These are phyloP conservation scores for Vanrija sp. DNA, from an alignment of 1,284 basidiomycete species.

Conservation along the genomic window DNA sequence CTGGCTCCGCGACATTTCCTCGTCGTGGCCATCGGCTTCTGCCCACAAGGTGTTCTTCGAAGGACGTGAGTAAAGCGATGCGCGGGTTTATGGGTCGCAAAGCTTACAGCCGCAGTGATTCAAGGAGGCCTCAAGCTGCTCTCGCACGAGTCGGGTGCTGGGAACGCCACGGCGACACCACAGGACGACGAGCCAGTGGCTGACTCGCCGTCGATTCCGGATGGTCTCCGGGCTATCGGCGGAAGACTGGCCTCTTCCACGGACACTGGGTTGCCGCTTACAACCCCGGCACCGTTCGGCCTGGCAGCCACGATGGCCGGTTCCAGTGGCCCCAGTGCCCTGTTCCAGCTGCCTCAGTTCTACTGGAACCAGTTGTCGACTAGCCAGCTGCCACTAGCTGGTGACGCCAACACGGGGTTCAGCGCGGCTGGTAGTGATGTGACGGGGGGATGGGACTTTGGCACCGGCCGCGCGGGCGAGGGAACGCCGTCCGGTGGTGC, in stretches of 20 bases:
- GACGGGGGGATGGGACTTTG: no score
- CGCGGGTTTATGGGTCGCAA: not conserved
- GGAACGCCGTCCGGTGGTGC: no score
- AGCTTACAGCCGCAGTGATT: slow-evolving; percentile 23
- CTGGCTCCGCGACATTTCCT: slow-evolving; percentile 40
- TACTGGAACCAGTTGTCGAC: slow-evolving; percentile 38
- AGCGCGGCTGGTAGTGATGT: no score
- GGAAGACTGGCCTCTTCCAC: slow-evolving; percentile 13
- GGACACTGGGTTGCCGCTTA: not conserved
- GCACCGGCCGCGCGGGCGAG: no score
- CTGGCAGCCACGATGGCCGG: no score
- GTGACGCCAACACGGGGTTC: not conserved
- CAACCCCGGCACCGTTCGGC: not conserved
- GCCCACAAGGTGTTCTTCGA: slow-evolving; percentile 46
- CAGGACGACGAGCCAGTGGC: slow-evolving; percentile 5
- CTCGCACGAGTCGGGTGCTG: slow-evolving; percentile 5
- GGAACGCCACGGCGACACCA: slow-evolving; percentile 3
- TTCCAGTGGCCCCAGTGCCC: not conserved
- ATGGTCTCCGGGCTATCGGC: slow-evolving; percentile 20
- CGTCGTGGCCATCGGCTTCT: slow-evolving; percentile 41
- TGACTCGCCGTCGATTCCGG: slow-evolving; percentile 6
- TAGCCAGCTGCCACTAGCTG: not conserved
- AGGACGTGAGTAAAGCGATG: slow-evolving; percentile 24
- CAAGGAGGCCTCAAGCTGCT: slow-evolving; percentile 32
- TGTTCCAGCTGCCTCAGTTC: slow-evolving; percentile 37